Conservation (phyloP, 2,329 filamentous ascomycete species). For the Penicillium crustosum region DNA sequence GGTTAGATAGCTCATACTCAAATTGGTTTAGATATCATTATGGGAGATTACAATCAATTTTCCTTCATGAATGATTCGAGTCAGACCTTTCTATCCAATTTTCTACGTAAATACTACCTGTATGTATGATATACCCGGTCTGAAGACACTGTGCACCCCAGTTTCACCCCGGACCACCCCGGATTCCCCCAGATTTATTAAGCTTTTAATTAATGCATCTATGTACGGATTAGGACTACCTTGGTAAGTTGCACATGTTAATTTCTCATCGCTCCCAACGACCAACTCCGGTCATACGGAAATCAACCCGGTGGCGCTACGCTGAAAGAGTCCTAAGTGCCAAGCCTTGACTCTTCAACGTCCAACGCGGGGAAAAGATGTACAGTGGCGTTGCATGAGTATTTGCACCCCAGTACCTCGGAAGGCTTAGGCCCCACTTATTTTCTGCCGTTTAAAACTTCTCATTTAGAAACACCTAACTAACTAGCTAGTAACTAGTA, state of each 20-base stretch:
- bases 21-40: neutral
- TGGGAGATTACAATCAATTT: neutral
- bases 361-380: conserved; percentile 7
- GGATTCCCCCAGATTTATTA: neutral
- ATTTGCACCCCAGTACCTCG: no score
- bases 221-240: neutral
- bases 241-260: neutral
- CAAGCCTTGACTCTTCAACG: neutral
- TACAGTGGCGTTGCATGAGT: no score
- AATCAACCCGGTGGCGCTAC: neutral
- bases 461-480: no score
- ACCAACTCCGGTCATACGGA: neutral
- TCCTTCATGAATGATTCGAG: neutral
- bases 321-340: conserved; percentile 1
- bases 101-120: neutral
- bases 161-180: no score
- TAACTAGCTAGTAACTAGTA: no score
- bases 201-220: neutral
- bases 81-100: neutral
- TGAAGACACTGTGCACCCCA: neutral
- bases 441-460: no score
- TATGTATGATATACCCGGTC: neutral
- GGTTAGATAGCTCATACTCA: neutral
- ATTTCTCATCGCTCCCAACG: neutral
- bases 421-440: no score